Conservation (phyloP, 371 early-diverging fungal genomes). For the Smittium mucronatum region DNA sequence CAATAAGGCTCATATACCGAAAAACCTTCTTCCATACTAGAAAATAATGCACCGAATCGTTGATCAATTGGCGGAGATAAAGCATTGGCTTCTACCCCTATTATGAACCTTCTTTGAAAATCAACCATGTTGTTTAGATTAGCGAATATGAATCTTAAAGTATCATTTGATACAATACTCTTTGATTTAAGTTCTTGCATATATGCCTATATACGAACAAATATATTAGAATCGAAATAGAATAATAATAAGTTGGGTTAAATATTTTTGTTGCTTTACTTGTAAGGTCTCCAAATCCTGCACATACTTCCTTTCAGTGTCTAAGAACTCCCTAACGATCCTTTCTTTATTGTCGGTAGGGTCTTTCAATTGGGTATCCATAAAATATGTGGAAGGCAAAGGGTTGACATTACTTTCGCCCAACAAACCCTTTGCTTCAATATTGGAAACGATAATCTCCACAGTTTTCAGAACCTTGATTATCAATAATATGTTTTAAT, state of each 20-base stretch:
- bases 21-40: slow-evolving; percentile 66
- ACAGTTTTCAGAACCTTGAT: slow-evolving; percentile 44
- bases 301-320: slow-evolving; percentile 91
- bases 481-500: neutral
- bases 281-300: slow-evolving; percentile 77
- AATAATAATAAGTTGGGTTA: slow-evolving; percentile 11
- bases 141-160: slow-evolving; percentile 70
- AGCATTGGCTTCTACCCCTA: slow-evolving; percentile 76
- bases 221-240: neutral
- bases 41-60: slow-evolving; percentile 53
- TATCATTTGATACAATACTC: slow-evolving; percentile 57
- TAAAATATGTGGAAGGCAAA: slow-evolving; percentile 30
- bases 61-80: slow-evolving; percentile 63
- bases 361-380: slow-evolving; percentile 37
- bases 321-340: slow-evolving; percentile 75
- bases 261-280: too few relatives aligned
- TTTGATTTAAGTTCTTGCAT: slow-evolving; percentile 35
- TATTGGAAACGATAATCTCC: slow-evolving; percentile 46
- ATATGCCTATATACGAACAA: slow-evolving; percentile 24
- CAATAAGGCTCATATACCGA: slow-evolving; percentile 88
- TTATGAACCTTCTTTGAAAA: slow-evolving; percentile 88
- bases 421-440: slow-evolving; percentile 56
- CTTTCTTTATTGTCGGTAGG: slow-evolving; percentile 73
- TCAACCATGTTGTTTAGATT: slow-evolving; percentile 86
- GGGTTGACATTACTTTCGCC: slow-evolving; percentile 24